Conservation (phyloP, 2,329 filamentous ascomycete genomes). For the Aspergillus tanneri region DNA sequence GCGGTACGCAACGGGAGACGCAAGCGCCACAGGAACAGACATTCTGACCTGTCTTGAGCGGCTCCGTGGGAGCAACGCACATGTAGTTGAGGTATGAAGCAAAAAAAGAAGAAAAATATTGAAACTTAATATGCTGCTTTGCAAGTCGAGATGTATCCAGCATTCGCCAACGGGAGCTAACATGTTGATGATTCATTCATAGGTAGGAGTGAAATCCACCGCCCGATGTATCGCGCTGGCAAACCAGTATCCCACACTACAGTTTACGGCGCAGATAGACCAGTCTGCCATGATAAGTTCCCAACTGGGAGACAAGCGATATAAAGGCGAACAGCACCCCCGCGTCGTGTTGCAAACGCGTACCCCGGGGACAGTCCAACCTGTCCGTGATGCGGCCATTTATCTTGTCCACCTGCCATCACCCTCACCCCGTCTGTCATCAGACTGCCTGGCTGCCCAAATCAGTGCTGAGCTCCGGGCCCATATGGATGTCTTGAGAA, state of each 20-base stretch:
- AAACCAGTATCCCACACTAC: constrained; percentile 9
- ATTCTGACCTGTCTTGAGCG: constrained; percentile 7
- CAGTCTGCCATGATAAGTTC: constrained; percentile 2
- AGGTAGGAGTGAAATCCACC: constrained; percentile 9
- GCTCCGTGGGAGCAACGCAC: constrained; percentile 3
- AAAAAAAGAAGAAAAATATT: too few species aligned
- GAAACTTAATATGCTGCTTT: too few species aligned
- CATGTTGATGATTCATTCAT: neutral
- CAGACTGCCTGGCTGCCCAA: constrained; percentile 9
- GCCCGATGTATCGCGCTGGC: constrained; percentile 7
- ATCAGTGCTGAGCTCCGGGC: constrained; percentile 31
- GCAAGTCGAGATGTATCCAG: too few species aligned
- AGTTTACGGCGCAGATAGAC: constrained; percentile 9
- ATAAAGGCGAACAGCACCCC: too few species aligned
- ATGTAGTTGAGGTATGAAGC: too few species aligned
- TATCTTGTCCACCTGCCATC: constrained; percentile 35
- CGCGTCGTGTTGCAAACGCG: too few species aligned
- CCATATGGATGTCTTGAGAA: constrained; percentile 33
- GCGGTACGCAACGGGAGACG: constrained; percentile 8
- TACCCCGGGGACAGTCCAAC: constrained; percentile 3
- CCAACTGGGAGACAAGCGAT: neutral
- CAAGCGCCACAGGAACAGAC: constrained; percentile 5
- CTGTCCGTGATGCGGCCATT: constrained; percentile 30
- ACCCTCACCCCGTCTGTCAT: constrained; percentile 10
- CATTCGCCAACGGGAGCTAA: too few species aligned